These are phyloP conservation scores for Candida anutae DNA, from an alignment of 1,139 yeast species.

Conservation along the genomic window DNA sequence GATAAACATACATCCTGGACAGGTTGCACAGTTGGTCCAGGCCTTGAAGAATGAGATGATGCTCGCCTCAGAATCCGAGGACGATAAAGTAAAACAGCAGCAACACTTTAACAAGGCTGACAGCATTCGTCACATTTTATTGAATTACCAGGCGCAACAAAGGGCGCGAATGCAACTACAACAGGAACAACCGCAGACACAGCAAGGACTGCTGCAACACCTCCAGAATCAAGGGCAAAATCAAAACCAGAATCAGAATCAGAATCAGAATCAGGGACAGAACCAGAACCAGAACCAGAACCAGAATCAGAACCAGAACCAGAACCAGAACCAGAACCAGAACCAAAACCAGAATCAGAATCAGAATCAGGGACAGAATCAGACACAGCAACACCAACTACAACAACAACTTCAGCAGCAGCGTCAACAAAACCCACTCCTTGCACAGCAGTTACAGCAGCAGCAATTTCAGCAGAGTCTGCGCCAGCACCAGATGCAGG, in stretches of 20 bases:
- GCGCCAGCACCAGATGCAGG: conserved; percentile 5
- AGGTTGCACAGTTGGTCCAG: conserved; percentile 54
- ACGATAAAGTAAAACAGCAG: conserved; percentile 60
- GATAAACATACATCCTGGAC: conserved; percentile 41
- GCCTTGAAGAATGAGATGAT: conserved; percentile 55
- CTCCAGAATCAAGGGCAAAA: conserved; percentile 4
- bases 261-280: conserved; percentile 6
- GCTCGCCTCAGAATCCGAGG: conserved; percentile 47
- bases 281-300: conserved; percentile 4
- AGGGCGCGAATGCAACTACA: conserved; percentile 13
- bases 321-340: background rate
- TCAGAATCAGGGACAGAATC: conserved; percentile 3
- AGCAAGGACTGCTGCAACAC: conserved; percentile 4
- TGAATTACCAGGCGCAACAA: conserved; percentile 36
- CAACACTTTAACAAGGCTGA: conserved; percentile 64
- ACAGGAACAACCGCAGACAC: conserved; percentile 6
- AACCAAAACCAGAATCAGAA: conserved; percentile 6
- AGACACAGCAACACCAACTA: conserved; percentile 4
- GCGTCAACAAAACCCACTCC: conserved; percentile 6
- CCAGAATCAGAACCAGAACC: conserved; percentile 3
- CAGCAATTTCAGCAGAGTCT: conserved; percentile 5
- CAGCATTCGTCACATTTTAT: conserved; percentile 45
- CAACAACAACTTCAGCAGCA: conserved; percentile 6
- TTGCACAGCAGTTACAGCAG: conserved; percentile 9
- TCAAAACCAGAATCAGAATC: conserved; percentile 4